Evolutionary conservation across 208 protist species (phyloP).

Genomic region (Lotmaria passim): DNA sequence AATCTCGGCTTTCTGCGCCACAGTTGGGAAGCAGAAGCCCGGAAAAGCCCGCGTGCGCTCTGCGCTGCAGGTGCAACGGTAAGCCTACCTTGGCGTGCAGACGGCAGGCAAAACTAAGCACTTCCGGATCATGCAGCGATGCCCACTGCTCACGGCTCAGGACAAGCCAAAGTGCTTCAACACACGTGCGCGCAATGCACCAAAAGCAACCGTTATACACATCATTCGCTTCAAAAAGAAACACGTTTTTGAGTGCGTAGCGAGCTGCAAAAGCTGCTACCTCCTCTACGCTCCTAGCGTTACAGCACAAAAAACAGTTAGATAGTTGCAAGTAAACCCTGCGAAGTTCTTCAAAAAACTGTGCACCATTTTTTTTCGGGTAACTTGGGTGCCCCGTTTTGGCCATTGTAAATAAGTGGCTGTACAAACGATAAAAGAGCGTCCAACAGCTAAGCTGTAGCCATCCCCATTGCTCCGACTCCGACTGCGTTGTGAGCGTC

Average conservation of each 20-base stretch:
- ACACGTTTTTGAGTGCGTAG: constrained; percentile 13
- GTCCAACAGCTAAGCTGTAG: constrained; percentile 31
- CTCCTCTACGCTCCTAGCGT: constrained; percentile 7
- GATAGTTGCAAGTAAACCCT: constrained; percentile 26
- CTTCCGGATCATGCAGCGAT: constrained; percentile 18
- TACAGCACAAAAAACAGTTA: constrained; percentile 27
- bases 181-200: constrained; percentile 21
- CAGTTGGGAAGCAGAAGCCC: constrained; percentile 8
- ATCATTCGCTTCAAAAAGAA: constrained; percentile 7
- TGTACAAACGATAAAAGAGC: constrained; percentile 26
- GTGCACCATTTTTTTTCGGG: background rate
- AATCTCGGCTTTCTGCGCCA: background rate
- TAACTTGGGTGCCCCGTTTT: background rate
- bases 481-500: background rate
- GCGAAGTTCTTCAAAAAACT: constrained; percentile 6
- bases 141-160: constrained; percentile 12
- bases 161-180: constrained; percentile 18
- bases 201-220: constrained; percentile 21
- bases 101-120: constrained; percentile 30
- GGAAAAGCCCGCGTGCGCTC: constrained; percentile 8
- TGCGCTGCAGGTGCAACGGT: constrained; percentile 22
- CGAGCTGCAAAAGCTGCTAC: constrained; percentile 11
- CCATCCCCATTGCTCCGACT: constrained; percentile 24
- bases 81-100: constrained; percentile 8
- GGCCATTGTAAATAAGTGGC: constrained; percentile 5